A percentile compares a stretch with the other conserved stretches of the same genome.
Evolutionary conservation across 305 asterid genomes (phyloP).

Genomic region (Vinca major): DNA sequence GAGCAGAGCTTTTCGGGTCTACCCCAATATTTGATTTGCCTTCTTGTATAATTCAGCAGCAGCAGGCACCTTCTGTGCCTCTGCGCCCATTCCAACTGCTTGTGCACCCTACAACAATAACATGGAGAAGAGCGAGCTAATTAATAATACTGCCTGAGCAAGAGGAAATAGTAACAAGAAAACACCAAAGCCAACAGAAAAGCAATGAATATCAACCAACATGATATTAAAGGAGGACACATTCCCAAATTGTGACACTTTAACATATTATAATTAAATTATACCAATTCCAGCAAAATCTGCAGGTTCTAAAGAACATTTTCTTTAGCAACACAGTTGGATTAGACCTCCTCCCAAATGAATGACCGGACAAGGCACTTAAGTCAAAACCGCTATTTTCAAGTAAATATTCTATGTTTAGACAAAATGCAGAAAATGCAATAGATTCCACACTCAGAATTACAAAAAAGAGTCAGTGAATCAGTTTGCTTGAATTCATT

Average conservation of each 20-base stretch:
- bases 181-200: not conserved
- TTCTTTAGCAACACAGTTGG: not conserved
- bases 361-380: not conserved
- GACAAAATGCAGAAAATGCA: not conserved
- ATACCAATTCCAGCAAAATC: not conserved
- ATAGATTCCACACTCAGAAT: not conserved
- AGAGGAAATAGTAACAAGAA: not conserved
- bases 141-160: constrained; percentile 5
- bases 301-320: not conserved
- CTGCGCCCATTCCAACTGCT: constrained; percentile 92
- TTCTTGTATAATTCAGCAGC: constrained; percentile 77
- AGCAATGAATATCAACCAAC: not conserved
- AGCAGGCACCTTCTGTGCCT: constrained; percentile 91
- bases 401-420: not conserved
- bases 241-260: not conserved
- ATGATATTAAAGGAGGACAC: not conserved
- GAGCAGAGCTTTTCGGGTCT: constrained; percentile 12
- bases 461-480: not conserved
- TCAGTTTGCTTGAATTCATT: constrained; percentile 5
- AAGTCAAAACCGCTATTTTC: not conserved
- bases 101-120: constrained; percentile 78
- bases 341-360: not conserved
- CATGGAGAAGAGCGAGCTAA: constrained; percentile 14
- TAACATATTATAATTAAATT: not conserved
- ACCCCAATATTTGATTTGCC: constrained; percentile 89